A percentile compares a stretch with the other conserved stretches of the same genome.
Conservation (phyloP, 495 filamentous ascomycete species). For the Penicillium parvum region DNA sequence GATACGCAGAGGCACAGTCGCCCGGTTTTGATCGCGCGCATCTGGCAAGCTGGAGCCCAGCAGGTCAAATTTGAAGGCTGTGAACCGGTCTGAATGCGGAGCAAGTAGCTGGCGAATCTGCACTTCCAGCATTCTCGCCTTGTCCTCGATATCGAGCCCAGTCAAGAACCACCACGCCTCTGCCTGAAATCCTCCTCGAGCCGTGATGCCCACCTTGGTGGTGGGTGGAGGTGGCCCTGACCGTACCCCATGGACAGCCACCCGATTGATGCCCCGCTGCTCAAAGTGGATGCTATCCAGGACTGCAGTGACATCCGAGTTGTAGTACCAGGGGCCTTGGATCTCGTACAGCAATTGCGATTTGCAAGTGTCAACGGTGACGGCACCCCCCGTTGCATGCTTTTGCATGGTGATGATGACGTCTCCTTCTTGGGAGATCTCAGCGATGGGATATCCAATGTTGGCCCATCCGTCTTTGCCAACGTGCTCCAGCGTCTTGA, state of each 20-base stretch:
- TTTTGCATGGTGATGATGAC: constrained; percentile 45
- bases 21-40: constrained; percentile 30
- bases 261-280: constrained; percentile 36
- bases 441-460: constrained; percentile 57
- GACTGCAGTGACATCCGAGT: constrained; percentile 53
- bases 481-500: constrained; percentile 40
- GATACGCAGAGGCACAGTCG: constrained; percentile 37
- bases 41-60: constrained; percentile 28
- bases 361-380: constrained; percentile 49
- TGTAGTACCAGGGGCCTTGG: constrained; percentile 54
- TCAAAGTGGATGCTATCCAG: constrained; percentile 46
- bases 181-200: constrained; percentile 45
- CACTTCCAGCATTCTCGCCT: constrained; percentile 38
- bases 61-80: constrained; percentile 30
- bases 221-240: constrained; percentile 47
- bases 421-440: constrained; percentile 45
- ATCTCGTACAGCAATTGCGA: constrained; percentile 58
- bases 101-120: constrained; percentile 28
- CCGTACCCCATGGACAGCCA: constrained; percentile 23
- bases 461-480: constrained; percentile 40
- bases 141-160: constrained; percentile 44
- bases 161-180: constrained; percentile 40
- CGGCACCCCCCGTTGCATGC: constrained; percentile 29
- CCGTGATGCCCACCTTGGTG: constrained; percentile 53
- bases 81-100: constrained; percentile 21